Conservation (phyloP, 2,329 filamentous ascomycete genomes). For the Pseudopyrenochaeta lycopersici region DNA sequence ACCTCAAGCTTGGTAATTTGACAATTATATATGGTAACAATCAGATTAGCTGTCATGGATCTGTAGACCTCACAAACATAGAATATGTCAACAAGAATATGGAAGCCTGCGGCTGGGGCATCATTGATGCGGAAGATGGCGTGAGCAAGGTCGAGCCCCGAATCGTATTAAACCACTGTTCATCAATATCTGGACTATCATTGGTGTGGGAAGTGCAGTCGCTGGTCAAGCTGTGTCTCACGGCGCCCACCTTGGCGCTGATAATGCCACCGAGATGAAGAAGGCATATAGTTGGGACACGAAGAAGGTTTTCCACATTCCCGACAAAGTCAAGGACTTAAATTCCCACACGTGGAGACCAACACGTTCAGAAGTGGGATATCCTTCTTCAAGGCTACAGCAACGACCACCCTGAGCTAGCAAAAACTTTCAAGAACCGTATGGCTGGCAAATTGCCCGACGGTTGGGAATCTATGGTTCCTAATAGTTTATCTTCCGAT, state of each 20-base stretch:
- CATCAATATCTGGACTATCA: conserved; percentile 67
- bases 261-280: conserved; percentile 65
- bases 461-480: conserved; percentile 50
- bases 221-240: conserved; percentile 64
- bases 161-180: conserved; percentile 62
- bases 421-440: too few relatives aligned
- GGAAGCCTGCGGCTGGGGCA: conserved; percentile 64
- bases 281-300: conserved; percentile 59
- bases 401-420: conserved; percentile 58
- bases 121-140: conserved; percentile 63
- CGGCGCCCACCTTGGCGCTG: conserved; percentile 64
- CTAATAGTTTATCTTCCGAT: conserved; percentile 57
- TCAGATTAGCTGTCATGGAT: conserved; percentile 67
- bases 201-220: conserved; percentile 60
- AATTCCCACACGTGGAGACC: conserved; percentile 56
- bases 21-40: conserved; percentile 70
- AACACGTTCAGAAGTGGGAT: conserved; percentile 60
- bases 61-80: conserved; percentile 62
- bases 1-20: conserved; percentile 65
- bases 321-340: conserved; percentile 61
- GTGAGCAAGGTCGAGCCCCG: conserved; percentile 55
- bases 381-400: conserved; percentile 55
- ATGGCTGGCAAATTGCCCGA: too few relatives aligned
- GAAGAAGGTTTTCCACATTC: conserved; percentile 57
- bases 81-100: conserved; percentile 68